Base-by-base conservation (phyloP, 2,329 filamentous ascomycete genomes). In the Ophiostoma himal-ulmi region DNA sequence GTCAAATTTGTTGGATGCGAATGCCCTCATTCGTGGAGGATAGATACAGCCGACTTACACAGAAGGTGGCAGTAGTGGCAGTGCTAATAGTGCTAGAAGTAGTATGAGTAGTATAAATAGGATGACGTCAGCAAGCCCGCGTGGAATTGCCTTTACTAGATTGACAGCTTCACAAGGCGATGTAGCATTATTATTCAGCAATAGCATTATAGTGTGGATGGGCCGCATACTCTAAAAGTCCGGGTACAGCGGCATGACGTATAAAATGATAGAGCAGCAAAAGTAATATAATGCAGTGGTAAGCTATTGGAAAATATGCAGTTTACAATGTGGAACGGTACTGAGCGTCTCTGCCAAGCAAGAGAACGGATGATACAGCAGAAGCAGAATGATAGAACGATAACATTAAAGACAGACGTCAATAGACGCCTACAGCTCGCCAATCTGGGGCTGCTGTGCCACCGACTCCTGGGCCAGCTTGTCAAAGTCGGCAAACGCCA, bases 401-500 rank as follows among this genome's bases (percentile, higher is more conserved):
- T 26, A 26, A 4, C n/a, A 60, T 30, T 30, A 30, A 30, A 30
- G 26, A 30, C 4, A 30, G 20, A 34, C 11, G 4, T 5, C 22
- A 30, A 60, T 14, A 44, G 54, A 30, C 3, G 13, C 5, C 70
- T 72, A 77, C 68, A 77, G 70, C 67, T 76, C 74, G 44, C 72
- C 69, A 70, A 77, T 73, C 20, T 57, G 34, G 69, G 70, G 68
- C 68, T 54, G 13, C 22, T 22, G n/a, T 30, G 26, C 68, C 68
- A 72, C 71, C 36, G n/a, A 67, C 69, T 73, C 72, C 70, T 74
- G 74, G 70, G 75, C 76, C 26, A 79, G 75, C 72, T 75, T 74
- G 70, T 74, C 73, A 73, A 79, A 79, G 73, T 79, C 75, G 71
- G 78, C 75, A 74, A 80, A 79, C 30, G 78, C 80, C 44, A 84